phyloP scores from a whole-genome alignment of 345 rosid genomes.

The Salix exigua region DNA sequence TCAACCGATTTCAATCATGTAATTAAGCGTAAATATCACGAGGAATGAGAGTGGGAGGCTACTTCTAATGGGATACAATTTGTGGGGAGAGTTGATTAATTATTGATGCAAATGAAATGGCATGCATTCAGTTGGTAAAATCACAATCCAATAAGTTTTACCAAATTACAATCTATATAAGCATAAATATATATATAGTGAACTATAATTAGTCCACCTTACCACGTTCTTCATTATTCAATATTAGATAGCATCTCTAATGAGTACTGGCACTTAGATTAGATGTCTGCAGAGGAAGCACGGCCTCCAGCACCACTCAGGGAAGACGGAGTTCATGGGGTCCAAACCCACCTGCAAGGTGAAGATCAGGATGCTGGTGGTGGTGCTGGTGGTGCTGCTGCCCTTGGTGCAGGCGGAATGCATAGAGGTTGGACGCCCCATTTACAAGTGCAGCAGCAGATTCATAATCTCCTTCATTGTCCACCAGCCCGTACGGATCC shows the following conservation, averaged over 20 bases:
- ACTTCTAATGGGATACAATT: too few relatives aligned
- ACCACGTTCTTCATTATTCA: neutral
- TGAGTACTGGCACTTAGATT: neutral
- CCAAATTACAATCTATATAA: too few relatives aligned
- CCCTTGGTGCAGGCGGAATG: constrained; percentile 35
- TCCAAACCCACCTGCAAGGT: constrained; percentile 26
- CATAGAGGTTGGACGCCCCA: constrained; percentile 35
- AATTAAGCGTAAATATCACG: too few relatives aligned
- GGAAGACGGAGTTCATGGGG: constrained; percentile 37
- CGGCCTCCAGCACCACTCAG: constrained; percentile 7
- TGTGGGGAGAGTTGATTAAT: too few relatives aligned
- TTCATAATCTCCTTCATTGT: constrained; percentile 36
- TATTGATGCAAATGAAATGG: too few relatives aligned
- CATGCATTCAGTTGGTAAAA: too few relatives aligned
- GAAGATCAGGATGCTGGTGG: constrained; percentile 11
- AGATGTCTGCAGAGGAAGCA: neutral
- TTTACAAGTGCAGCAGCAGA: constrained; percentile 29
- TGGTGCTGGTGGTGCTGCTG: constrained; percentile 9
- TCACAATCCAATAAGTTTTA: too few relatives aligned
- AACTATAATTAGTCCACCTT: too few relatives aligned
- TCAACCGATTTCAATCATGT: too few relatives aligned
- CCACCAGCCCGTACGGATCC: constrained; percentile 35
- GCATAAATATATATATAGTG: too few relatives aligned
- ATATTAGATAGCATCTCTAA: neutral
- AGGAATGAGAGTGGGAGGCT: too few relatives aligned